A percentile compares a stretch with the other conserved stretches of the same genome.
Conservation (phyloP, 441 rosid genomes). For the Pelargonium fulgidum region DNA sequence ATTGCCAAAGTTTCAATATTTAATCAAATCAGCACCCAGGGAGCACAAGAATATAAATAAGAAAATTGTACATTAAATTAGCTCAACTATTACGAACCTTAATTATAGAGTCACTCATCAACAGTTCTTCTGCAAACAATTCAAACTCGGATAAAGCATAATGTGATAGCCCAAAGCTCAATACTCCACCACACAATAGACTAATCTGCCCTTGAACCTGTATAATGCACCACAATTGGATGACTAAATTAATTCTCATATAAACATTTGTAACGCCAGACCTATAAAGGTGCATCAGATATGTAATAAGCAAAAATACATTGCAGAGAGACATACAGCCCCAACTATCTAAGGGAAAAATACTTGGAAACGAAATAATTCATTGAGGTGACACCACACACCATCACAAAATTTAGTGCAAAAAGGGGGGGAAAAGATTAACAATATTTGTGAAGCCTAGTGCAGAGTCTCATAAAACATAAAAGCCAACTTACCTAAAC, state of each 20-base stretch:
- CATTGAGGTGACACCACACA: neutral
- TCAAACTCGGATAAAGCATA: conserved; percentile 78
- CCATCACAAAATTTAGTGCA: conserved; percentile 1
- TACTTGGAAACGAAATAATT: neutral
- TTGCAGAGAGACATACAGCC: neutral
- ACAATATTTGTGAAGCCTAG: no score
- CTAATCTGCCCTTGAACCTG: conserved; percentile 82
- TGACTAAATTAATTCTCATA: conserved; percentile 10
- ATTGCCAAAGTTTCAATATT: conserved; percentile 6
- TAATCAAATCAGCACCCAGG: conserved; percentile 6
- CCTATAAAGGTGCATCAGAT: neutral
- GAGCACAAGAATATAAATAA: neutral
- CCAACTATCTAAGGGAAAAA: conserved; percentile 7
- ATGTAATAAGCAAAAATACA: neutral
- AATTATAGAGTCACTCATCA: conserved; percentile 75
- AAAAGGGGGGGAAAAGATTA: no score
- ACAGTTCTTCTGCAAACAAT: conserved; percentile 85
- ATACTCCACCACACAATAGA: conserved; percentile 51
- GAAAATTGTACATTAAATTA: neutral
- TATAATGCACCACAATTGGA: conserved; percentile 14
- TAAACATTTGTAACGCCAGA: neutral
- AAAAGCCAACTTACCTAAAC: no score
- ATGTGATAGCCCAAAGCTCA: conserved; percentile 83
- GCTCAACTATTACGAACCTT: conserved; percentile 34
- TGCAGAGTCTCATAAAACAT: no score